Conservation (phyloP, 1,284 basidiomycete species). For the Marasmius oreades region DNA sequence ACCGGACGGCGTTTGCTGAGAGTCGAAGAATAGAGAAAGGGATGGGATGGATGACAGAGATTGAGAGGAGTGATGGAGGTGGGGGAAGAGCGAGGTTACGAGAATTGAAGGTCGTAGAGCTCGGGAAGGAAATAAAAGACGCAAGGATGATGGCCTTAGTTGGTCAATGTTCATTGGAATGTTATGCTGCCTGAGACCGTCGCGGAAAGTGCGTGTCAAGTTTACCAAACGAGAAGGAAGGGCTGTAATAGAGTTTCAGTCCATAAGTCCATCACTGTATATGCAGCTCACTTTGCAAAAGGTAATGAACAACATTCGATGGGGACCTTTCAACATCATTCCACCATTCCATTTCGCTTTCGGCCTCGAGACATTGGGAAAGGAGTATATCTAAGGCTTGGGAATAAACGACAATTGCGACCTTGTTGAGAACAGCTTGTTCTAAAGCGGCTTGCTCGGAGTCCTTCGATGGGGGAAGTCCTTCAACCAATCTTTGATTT, state of each 20-base stretch:
- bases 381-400: conserved; percentile 55
- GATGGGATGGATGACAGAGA: conserved; percentile 7
- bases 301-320: conserved; percentile 46
- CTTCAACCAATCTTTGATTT: not conserved
- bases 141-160: conserved; percentile 49
- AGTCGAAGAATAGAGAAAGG: conserved; percentile 1
- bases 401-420: conserved; percentile 56
- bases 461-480: not conserved
- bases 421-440: conserved; percentile 34
- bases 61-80: conserved; percentile 33
- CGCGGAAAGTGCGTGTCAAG: conserved; percentile 38
- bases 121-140: conserved; percentile 43
- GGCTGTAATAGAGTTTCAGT: conserved; percentile 35
- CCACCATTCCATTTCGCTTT: conserved; percentile 78
- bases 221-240: conserved; percentile 51
- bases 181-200: conserved; percentile 41
- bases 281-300: conserved; percentile 61
- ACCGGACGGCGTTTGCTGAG: conserved; percentile 9
- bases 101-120: conserved; percentile 44
- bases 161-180: conserved; percentile 45
- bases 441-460: conserved; percentile 1
- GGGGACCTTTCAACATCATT: conserved; percentile 56
- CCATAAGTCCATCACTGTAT: not conserved
- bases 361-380: conserved; percentile 57
- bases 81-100: conserved; percentile 60